Base-by-base conservation (phyloP, 73 alveolate genomes). In the Paramecium sonneborni region DNA sequence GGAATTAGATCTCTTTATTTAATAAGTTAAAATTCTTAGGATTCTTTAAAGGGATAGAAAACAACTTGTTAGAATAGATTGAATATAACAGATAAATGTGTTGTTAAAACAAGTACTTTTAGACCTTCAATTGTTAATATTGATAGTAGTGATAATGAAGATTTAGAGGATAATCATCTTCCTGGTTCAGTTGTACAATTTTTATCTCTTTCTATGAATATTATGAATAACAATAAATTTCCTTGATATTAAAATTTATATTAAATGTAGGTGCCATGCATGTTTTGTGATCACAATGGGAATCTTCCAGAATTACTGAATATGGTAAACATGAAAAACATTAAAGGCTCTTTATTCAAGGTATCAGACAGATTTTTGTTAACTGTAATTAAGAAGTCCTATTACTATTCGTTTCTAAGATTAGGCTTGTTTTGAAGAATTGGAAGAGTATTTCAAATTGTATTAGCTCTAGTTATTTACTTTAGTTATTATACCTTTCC, bases 401-500 rank as follows among this genome's bases (percentile, higher is more conserved):
- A 2, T 8, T 4, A 26, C 44, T 26, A 62, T 62, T 14, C 6
- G 39, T 9, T 62, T 62, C 84, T 14, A 62, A 62, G 84, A 62
- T 32, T 30, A 26, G 18, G 84, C 10, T 5, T 62, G 84, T 30
- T 62, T 30, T 62, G 84, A 62, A 62, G 84, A 62, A 62, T 62
- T 9, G 14, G 84, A 62, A 32, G 84, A 62, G 44, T 62, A 30
- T 62, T 26, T 62, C 48, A 26, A 62, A 62, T 62, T 32, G 84
- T 62, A 62, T 32, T 3, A 0, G 23, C 26, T 62, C 84, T 52
- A 52, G 32, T 52, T 18, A 62, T 26, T 15, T 58, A 5, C 6
- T 58, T 30, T 34, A 72, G 86, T 12, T 72, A 35, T 72, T 44
- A 79, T 39, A 20, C 69, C 10, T 79, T 20, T 15, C 90, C 90